Conservation (phyloP, 768 basidiomycete species). For the Boletus sensibilis region DNA sequence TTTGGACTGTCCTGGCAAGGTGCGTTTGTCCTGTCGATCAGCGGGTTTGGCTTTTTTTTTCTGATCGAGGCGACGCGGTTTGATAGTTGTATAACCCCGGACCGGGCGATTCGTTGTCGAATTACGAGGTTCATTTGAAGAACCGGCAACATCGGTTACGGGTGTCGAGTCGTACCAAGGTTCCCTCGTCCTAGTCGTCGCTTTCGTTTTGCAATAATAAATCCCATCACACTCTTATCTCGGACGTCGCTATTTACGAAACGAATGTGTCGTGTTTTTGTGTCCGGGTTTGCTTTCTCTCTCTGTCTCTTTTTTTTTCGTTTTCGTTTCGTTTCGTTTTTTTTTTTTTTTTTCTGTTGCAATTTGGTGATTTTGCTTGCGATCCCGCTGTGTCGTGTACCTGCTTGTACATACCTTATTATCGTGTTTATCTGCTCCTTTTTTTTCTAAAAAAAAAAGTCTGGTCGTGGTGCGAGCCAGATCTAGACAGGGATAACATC, state of each 20-base stretch:
- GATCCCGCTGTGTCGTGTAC: conserved; percentile 25
- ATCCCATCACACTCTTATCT: conserved; percentile 4
- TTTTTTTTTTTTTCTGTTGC: conserved; percentile 1
- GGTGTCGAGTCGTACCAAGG: conserved; percentile 55
- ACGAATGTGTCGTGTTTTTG: conserved; percentile 10
- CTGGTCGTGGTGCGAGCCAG: background rate
- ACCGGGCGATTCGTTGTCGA: conserved; percentile 78
- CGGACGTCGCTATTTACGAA: conserved; percentile 20
- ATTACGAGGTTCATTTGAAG: conserved; percentile 92
- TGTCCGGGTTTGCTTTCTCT: background rate
- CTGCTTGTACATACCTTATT: conserved; percentile 39
- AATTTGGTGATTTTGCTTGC: conserved; percentile 23
- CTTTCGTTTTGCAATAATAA: background rate
- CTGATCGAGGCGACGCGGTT: background rate
- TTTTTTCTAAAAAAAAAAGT: background rate
- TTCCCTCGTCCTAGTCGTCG: conserved; percentile 20
- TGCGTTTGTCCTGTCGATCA: conserved; percentile 25
- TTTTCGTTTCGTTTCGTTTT: background rate
- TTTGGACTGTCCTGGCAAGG: conserved; percentile 91
- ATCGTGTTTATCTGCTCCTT: conserved; percentile 31
- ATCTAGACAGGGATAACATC: background rate
- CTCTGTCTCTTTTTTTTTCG: too few species aligned
- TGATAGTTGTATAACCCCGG: conserved; percentile 85
- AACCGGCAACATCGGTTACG: conserved; percentile 77
- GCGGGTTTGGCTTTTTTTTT: background rate